Evolutionary conservation across 257 asterid genomes (phyloP).

Genomic region (Fraxinus anomala): DNA sequence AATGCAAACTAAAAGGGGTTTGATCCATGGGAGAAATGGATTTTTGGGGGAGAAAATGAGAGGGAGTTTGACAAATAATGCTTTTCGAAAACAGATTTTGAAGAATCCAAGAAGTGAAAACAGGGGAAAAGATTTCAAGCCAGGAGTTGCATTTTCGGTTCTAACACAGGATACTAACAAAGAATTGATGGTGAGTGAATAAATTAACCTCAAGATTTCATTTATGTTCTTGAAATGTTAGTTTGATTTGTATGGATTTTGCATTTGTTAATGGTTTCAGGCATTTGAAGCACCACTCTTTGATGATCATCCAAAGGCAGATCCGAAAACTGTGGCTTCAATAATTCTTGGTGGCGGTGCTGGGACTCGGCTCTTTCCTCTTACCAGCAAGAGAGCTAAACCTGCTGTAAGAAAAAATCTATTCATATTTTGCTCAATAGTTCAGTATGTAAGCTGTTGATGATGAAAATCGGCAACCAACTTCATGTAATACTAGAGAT

Average conservation of each 20-base stretch:
- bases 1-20: constrained; percentile 29
- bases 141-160: constrained; percentile 64
- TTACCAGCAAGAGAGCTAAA: constrained; percentile 82
- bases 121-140: constrained; percentile 38
- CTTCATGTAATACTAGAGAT: background rate
- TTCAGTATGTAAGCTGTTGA: background rate
- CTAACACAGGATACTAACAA: constrained; percentile 65
- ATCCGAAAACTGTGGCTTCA: constrained; percentile 78
- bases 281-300: constrained; percentile 42
- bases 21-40: constrained; percentile 24
- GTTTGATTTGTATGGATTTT: background rate
- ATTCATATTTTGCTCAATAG: background rate
- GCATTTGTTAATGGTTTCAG: constrained; percentile 41
- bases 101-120: constrained; percentile 37
- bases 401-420: constrained; percentile 70
- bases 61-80: constrained; percentile 36
- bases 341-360: constrained; percentile 93
- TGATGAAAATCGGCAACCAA: background rate
- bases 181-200: constrained; percentile 50
- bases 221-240: background rate
- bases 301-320: constrained; percentile 53
- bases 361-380: constrained; percentile 94
- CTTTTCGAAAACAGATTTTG: constrained; percentile 29
- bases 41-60: constrained; percentile 52
- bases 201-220: background rate